Evolutionary conservation across 208 protist species (phyloP), one percentile per base, ranked within the genome.

Genomic region (Leishmania aethiopica): DNA sequence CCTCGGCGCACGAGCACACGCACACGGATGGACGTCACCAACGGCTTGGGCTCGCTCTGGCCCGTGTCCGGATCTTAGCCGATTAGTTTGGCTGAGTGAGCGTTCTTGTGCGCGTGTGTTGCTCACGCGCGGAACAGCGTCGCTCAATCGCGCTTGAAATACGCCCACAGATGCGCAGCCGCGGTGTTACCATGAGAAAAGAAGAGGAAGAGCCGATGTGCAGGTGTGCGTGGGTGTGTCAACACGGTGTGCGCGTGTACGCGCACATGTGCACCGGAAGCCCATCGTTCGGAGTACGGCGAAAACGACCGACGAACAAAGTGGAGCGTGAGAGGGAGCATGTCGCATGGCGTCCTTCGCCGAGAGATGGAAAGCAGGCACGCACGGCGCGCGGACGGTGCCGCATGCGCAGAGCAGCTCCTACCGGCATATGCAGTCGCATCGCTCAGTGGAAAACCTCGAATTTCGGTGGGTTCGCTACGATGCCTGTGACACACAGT

Each of bases 1-100:
- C 59, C 11, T 73, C 37, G 13, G 59, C 67, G 42, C 45, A 80
- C 77, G 72, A n/a, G 60, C 77, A 51, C 51, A 75, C 8, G 57
- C 64, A 53, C 49, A 66, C 69, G 22, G 40, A 76, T 49, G 66
- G 37, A 70, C 53, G 53, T 32, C 62, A 53, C 37, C 17, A 22
- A 8, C 13, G 32, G 5, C 25, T 0, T 45, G 40, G 15, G 42
- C 69, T n/a, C 5, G 22, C 10, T 13, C 22, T 13, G 25, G 42
- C 40, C 42, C 45, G 40, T 74, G 8, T 51, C 32, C 62, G 15
- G 32, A 22, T 40, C 62, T 37, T 40, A 3, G 32, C 7, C 17
- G 62, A 40, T 40, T 28, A 2, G 3, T 35, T 17, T 35, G 40
- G 8, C 15, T 32, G 35, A 13, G 35, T 49, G 28, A 45, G 32